These are phyloP conservation scores for Kluyveromyces dobzhanskii DNA, from an alignment of 805 yeast species.

Conservation along the genomic window DNA sequence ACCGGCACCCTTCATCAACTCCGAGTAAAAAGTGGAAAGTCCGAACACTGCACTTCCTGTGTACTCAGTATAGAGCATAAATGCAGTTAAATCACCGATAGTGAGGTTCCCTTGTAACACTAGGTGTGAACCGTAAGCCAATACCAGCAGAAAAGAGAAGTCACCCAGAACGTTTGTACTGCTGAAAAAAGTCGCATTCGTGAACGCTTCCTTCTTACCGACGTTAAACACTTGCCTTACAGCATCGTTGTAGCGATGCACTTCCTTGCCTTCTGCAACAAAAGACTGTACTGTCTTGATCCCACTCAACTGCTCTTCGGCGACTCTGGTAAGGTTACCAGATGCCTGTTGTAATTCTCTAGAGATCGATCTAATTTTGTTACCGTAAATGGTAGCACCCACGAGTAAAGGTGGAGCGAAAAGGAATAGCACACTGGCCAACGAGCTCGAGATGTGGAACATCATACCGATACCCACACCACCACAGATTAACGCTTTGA, in stretches of 20 bases:
- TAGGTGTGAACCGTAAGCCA: constrained; percentile 75
- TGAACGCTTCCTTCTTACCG: constrained; percentile 72
- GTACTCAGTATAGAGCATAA: constrained; percentile 91
- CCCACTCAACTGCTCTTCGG: constrained; percentile 87
- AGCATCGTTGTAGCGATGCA: constrained; percentile 65
- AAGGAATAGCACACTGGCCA: constrained; percentile 71
- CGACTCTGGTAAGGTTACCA: constrained; percentile 79
- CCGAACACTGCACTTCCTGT: constrained; percentile 89
- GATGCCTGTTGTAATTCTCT: constrained; percentile 76
- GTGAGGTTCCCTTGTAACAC: constrained; percentile 68
- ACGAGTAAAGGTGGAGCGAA: constrained; percentile 75
- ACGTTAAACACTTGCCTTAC: constrained; percentile 56
- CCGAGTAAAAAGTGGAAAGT: constrained; percentile 87
- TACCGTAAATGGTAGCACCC: constrained; percentile 77
- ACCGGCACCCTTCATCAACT: constrained; percentile 95
- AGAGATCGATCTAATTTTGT: constrained; percentile 66
- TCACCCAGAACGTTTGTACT: constrained; percentile 83
- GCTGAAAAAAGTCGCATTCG: constrained; percentile 71
- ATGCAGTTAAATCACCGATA: constrained; percentile 87
- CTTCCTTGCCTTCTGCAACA: constrained; percentile 78
- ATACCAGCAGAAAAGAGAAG: constrained; percentile 61
- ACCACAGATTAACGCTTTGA: constrained; percentile 74
- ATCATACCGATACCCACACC: constrained; percentile 83
- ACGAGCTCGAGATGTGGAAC: constrained; percentile 73
- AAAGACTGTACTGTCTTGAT: constrained; percentile 86